Evolutionary conservation across 2,329 filamentous ascomycete species (phyloP).

Genomic region (Aspergillus piperis): DNA sequence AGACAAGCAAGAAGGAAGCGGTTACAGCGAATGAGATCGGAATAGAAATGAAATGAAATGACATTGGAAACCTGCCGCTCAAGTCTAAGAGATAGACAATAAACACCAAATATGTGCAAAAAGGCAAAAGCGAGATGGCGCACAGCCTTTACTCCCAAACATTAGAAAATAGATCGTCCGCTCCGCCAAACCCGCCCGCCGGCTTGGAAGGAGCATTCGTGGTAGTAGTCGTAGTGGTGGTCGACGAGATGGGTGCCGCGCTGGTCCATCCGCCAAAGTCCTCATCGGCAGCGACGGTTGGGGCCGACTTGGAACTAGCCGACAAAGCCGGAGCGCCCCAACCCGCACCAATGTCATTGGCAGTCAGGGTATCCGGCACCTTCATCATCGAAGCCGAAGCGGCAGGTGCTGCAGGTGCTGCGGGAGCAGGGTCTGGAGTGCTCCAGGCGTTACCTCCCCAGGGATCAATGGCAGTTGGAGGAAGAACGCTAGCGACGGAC

Average conservation of each 20-base stretch:
- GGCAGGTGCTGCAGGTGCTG: slow-evolving; percentile 36
- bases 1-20: not conserved
- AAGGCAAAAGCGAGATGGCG: slow-evolving; percentile 24
- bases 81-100: slow-evolving; percentile 17
- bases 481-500: slow-evolving; percentile 44
- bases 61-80: slow-evolving; percentile 10
- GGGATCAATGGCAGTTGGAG: slow-evolving; percentile 61
- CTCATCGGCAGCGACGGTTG: slow-evolving; percentile 82
- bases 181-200: slow-evolving; percentile 61
- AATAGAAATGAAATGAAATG: slow-evolving; percentile 1
- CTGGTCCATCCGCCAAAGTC: slow-evolving; percentile 96
- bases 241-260: slow-evolving; percentile 58
- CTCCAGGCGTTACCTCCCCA: slow-evolving; percentile 90
- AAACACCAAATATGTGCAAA: slow-evolving; percentile 16
- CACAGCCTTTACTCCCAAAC: slow-evolving; percentile 72
- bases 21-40: not conserved
- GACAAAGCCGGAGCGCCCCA: slow-evolving; percentile 53
- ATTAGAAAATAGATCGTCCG: slow-evolving; percentile 90
- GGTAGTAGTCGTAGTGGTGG: slow-evolving; percentile 44
- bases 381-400: slow-evolving; percentile 43
- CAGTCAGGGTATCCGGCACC: slow-evolving; percentile 50
- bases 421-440: slow-evolving; percentile 59
- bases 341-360: slow-evolving; percentile 67
- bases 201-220: slow-evolving; percentile 46
- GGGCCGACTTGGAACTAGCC: slow-evolving; percentile 35